Conservation (phyloP, 192 early-diverging fungal species). For the Rhizoclosmatium sp. region DNA sequence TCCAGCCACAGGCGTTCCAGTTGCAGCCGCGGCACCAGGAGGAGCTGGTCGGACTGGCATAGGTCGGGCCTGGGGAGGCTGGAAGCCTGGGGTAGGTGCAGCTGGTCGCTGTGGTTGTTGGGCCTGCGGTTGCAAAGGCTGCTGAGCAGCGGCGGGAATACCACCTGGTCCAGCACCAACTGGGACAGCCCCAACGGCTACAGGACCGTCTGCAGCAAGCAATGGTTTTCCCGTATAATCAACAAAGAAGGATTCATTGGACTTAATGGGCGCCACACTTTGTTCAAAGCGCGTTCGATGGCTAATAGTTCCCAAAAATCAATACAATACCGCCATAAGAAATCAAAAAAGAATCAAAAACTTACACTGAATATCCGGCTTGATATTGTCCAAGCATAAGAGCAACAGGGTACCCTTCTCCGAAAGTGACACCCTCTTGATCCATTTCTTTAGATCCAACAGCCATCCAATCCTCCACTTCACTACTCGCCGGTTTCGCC, state of each 20-base stretch:
- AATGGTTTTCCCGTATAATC: constrained; percentile 29
- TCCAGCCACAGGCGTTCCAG: background rate
- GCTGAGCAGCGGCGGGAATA: background rate
- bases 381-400: constrained; percentile 61
- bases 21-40: background rate
- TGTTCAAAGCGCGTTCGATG: constrained; percentile 41
- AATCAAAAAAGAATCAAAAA: constrained; percentile 3
- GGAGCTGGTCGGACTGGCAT: background rate
- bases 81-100: background rate
- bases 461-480: constrained; percentile 14
- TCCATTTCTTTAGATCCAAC: background rate
- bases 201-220: background rate
- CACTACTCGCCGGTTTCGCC: constrained; percentile 10
- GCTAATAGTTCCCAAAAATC: constrained; percentile 11
- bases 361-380: constrained; percentile 47
- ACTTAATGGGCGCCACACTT: constrained; percentile 25
- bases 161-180: background rate
- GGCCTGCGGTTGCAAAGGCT: background rate
- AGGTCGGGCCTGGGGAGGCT: background rate
- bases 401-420: constrained; percentile 51
- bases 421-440: constrained; percentile 9
- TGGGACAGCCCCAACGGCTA: background rate
- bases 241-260: constrained; percentile 35
- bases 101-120: background rate
- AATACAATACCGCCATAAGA: background rate